phyloP scores from a whole-genome alignment of 345 rosid species.

The Schrenkiella parvula region DNA sequence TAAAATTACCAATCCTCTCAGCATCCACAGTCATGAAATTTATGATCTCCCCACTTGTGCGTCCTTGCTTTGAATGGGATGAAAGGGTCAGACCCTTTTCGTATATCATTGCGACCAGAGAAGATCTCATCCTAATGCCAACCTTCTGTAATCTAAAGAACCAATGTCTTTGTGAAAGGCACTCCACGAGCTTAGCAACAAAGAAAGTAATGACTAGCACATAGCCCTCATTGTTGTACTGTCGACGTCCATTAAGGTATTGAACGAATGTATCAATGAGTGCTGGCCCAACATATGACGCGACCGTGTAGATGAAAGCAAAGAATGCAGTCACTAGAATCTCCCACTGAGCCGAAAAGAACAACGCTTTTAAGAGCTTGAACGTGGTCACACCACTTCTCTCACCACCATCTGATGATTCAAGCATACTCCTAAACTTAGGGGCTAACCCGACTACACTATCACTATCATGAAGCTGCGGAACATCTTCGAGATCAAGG shows the following conservation, averaged over 20 bases:
- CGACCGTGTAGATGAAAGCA: slow-evolving; percentile 36
- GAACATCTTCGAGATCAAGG: slow-evolving; percentile 62
- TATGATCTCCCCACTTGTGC: slow-evolving; percentile 67
- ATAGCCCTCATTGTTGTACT: slow-evolving; percentile 50
- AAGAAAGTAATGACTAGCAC: slow-evolving; percentile 51
- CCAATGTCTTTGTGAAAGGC: slow-evolving; percentile 54
- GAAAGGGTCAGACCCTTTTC: slow-evolving; percentile 63
- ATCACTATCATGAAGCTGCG: slow-evolving; percentile 51
- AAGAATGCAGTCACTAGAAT: slow-evolving; percentile 40
- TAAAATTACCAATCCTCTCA: slow-evolving; percentile 49
- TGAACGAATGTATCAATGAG: slow-evolving; percentile 60
- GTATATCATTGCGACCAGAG: slow-evolving; percentile 51
- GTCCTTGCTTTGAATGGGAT: slow-evolving; percentile 47
- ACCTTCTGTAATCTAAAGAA: slow-evolving; percentile 49
- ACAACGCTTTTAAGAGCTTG: slow-evolving; percentile 48
- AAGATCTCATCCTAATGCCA: slow-evolving; percentile 50
- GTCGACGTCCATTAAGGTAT: slow-evolving; percentile 46
- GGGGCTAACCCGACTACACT: slow-evolving; percentile 42
- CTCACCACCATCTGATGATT: slow-evolving; percentile 26
- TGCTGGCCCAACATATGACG: slow-evolving; percentile 61
- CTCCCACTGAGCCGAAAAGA: slow-evolving; percentile 44
- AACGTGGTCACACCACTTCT: slow-evolving; percentile 39
- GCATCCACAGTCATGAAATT: slow-evolving; percentile 73
- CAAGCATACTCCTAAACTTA: slow-evolving; percentile 42
- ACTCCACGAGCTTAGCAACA: slow-evolving; percentile 56